Evolutionary conservation across 352 stramenopile genomes (phyloP).

Genomic region (Blastocystis sp.): DNA sequence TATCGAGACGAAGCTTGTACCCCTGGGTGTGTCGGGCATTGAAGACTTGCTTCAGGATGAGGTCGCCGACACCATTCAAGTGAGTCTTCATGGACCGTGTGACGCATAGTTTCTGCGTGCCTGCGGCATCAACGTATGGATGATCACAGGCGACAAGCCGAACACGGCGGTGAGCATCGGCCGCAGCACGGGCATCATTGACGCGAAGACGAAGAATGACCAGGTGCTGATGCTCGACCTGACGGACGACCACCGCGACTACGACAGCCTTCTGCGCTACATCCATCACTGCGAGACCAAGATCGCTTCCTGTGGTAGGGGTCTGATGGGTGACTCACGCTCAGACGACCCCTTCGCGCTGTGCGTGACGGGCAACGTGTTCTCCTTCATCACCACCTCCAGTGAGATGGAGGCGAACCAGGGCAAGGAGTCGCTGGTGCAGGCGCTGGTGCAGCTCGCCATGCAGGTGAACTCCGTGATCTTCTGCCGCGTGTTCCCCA

Average conservation of each 20-base stretch:
- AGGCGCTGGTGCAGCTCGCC: constrained; percentile 76
- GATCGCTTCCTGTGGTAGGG: background rate
- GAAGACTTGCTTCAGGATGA: constrained; percentile 83
- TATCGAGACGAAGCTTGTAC: constrained; percentile 77
- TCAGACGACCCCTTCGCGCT: constrained; percentile 12
- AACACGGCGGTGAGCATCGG: constrained; percentile 83
- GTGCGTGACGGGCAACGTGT: constrained; percentile 58
- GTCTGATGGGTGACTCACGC: background rate
- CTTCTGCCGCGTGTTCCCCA: constrained; percentile 80
- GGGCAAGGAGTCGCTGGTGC: constrained; percentile 7
- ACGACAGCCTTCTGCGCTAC: background rate
- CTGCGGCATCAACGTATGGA: constrained; percentile 84
- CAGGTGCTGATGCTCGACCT: constrained; percentile 21
- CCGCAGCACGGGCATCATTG: constrained; percentile 67
- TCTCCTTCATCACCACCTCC: constrained; percentile 50
- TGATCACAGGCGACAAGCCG: constrained; percentile 85
- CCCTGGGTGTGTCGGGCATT: constrained; percentile 80
- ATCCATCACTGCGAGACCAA: background rate
- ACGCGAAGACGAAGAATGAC: background rate
- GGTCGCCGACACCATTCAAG: constrained; percentile 79
- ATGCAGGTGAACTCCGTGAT: constrained; percentile 83
- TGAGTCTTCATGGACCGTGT: constrained; percentile 65
- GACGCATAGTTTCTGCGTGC: constrained; percentile 73
- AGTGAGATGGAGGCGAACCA: background rate
- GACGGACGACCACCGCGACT: background rate